Evolutionary conservation across 305 asterid species (phyloP).

Genomic region (Solanum aculeatissimum): DNA sequence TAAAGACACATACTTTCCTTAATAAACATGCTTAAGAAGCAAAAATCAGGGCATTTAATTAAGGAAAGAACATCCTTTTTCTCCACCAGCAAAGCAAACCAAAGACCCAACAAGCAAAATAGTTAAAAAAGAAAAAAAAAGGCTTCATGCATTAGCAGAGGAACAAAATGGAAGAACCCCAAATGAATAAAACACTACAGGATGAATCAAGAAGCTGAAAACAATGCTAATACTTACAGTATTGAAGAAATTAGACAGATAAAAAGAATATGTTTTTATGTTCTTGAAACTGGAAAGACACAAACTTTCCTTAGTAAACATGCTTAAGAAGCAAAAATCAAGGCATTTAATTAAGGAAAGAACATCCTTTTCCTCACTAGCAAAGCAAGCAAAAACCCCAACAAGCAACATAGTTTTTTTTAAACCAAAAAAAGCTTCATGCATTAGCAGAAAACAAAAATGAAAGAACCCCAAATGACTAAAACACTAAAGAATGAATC

Average conservation of each 20-base stretch:
- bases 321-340: neutral
- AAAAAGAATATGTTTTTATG: neutral
- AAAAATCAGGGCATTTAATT: neutral
- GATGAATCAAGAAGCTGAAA: neutral
- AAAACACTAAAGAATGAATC: neutral
- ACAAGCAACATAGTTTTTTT: neutral
- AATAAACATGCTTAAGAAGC: neutral
- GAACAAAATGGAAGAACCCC: neutral
- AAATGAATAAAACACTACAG: neutral
- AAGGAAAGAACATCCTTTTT: conserved; percentile 9
- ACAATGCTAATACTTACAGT: neutral
- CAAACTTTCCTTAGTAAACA: neutral
- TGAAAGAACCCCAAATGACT: conserved; percentile 4
- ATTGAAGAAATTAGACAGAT: neutral
- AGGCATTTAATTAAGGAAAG: conserved; percentile 1
- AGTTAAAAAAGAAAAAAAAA: too few relatives aligned
- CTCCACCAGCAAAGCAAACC: neutral
- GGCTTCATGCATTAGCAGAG: neutral
- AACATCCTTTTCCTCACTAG: conserved; percentile 6
- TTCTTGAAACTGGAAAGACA: neutral
- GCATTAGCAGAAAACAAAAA: neutral
- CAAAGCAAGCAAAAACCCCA: neutral
- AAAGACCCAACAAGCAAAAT: neutral
- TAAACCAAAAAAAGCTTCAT: neutral
- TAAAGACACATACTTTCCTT: neutral